A percentile compares a stretch with the other conserved stretches of the same genome.
Conservation (phyloP, 768 basidiomycete species). For the Dioszegia crocea region DNA sequence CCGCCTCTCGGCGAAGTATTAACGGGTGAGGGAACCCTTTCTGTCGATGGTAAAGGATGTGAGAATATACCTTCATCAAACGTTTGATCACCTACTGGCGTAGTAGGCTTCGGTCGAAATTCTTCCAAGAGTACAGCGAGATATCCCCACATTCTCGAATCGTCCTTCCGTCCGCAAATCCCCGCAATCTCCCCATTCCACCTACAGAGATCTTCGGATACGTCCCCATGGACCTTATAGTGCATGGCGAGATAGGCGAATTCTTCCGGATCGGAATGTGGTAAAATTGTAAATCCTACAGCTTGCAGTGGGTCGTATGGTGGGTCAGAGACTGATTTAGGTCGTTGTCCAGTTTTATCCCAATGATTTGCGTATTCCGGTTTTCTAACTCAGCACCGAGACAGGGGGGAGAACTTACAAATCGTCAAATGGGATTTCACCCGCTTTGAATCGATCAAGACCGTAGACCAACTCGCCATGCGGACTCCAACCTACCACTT, state of each 20-base stretch:
- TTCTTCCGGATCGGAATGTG: constrained; percentile 28
- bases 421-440: constrained; percentile 49
- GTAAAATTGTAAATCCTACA: constrained; percentile 19
- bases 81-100: neutral
- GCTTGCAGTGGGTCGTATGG: constrained; percentile 43
- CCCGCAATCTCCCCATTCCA: constrained; percentile 42
- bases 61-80: constrained; percentile 33
- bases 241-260: constrained; percentile 44
- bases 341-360: constrained; percentile 35
- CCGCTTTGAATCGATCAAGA: constrained; percentile 39
- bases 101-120: constrained; percentile 11
- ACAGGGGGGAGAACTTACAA: constrained; percentile 30
- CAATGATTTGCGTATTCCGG: constrained; percentile 37
- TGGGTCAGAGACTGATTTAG: constrained; percentile 34
- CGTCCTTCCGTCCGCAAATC: constrained; percentile 32
- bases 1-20: constrained; percentile 15
- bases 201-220: constrained; percentile 26
- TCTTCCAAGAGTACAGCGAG: constrained; percentile 32
- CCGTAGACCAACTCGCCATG: constrained; percentile 41
- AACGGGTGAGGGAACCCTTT: constrained; percentile 11
- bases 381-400: constrained; percentile 21
- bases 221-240: constrained; percentile 35
- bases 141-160: constrained; percentile 36
- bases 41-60: constrained; percentile 7
- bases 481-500: constrained; percentile 40